Evolutionary conservation across 1,139 yeast genomes (phyloP), one percentile per base, ranked within the genome.

Genomic region (Blastobotrys serpentis): DNA sequence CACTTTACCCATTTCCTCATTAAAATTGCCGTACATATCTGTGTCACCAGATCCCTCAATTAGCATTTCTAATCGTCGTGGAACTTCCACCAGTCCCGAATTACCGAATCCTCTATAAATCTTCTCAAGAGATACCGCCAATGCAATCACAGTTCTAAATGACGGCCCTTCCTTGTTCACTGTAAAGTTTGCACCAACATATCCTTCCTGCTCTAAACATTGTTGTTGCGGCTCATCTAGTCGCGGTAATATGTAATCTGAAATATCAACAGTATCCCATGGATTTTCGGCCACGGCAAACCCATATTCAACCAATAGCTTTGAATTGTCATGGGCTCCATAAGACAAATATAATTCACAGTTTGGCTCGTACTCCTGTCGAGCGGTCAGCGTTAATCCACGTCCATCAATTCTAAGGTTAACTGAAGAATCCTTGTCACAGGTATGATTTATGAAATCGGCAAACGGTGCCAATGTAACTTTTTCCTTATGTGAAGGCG

Each of bases 401-500:
- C 53, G 49, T 3, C 66, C 56, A 57, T 76, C 76, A 18, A 78
- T 73, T 40, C 74, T 72, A 43, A 82, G 65, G 1, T 67, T 65
- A 52, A 87, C 82, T 18, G 56, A 57, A 2, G 55, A 40, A 19
- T 52, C 55, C 38, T 79, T 80, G 1, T 72, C 72, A 29, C 76
- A 67, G 8, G 80, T 71, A 66, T 92, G 98, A 67, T 92, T 92
- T 49, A 92, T 70, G 62, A 86, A 86, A 69, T 92, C 98, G 11
- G 90, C 90, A 56, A 73, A 84, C 0, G 98, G 98, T 0, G 94
- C 97, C 79, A 92, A 71, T 1, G 98, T 87, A 67, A 89, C 83
- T 61, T 87, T 85, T 57, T 85, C 89, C 41, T 61, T 67, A 63
- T 58, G 57, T 34, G 56, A 48, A 44, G 71, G 68, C 42, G 77